These are phyloP conservation scores for Pilaira anomala DNA, from an alignment of 192 early-diverging fungal species.

Conservation along the genomic window DNA sequence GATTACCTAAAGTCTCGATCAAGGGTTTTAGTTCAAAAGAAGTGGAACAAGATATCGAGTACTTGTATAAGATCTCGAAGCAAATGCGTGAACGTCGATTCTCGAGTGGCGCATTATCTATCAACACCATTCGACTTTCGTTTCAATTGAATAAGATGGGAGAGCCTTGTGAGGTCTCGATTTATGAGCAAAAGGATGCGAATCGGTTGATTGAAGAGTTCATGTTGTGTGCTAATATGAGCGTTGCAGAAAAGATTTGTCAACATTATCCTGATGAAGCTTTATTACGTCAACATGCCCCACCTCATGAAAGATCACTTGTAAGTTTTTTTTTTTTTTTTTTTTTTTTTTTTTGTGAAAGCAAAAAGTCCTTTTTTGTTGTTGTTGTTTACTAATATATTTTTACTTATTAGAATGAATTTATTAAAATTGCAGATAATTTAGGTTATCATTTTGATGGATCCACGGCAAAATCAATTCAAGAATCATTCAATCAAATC, in stretches of 20 bases:
- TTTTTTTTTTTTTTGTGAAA: constrained; percentile 2
- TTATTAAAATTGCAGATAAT: constrained; percentile 34
- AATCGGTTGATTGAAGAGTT: constrained; percentile 98
- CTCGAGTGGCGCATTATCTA: constrained; percentile 84
- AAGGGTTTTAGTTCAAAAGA: not conserved
- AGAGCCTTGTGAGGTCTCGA: constrained; percentile 83
- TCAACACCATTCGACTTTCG: constrained; percentile 87
- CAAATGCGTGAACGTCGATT: constrained; percentile 76
- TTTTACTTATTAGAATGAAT: constrained; percentile 50
- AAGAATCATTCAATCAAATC: constrained; percentile 58
- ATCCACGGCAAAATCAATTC: constrained; percentile 53
- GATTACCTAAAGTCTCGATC: constrained; percentile 34
- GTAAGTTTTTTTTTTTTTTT: constrained; percentile 7
- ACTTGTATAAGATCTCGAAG: constrained; percentile 59
- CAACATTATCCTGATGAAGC: constrained; percentile 89
- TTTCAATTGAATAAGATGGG: constrained; percentile 85
- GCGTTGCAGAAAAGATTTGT: constrained; percentile 88
- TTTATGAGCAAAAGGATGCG: constrained; percentile 89
- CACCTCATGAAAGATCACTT: constrained; percentile 58
- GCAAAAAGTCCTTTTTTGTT: too few species aligned
- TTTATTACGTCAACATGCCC: constrained; percentile 80
- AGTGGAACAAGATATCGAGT: constrained; percentile 30
- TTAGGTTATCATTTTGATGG: constrained; percentile 79
- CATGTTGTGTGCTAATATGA: constrained; percentile 97
- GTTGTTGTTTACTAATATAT: constrained; percentile 15